These are phyloP conservation scores for Lasiosphaeria hispida DNA, from an alignment of 495 filamentous ascomycete species.

Conservation along the genomic window DNA sequence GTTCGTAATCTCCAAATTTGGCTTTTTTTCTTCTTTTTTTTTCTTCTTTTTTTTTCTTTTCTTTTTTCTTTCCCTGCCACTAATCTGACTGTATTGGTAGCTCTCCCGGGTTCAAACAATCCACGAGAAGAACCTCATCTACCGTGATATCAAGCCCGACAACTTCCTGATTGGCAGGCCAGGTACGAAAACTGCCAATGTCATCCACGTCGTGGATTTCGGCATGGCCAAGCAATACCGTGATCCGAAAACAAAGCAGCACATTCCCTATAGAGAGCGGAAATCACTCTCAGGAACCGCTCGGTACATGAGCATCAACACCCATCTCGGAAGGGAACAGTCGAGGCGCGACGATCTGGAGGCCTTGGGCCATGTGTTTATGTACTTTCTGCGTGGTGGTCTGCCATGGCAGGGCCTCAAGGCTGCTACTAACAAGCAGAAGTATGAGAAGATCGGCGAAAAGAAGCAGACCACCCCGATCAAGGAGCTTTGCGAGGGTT, in stretches of 20 bases:
- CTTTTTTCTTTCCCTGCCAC: not conserved
- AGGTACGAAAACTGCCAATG: slow-evolving; percentile 86
- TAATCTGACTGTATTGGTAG: slow-evolving; percentile 32
- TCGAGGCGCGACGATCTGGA: slow-evolving; percentile 96
- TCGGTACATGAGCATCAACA: slow-evolving; percentile 99
- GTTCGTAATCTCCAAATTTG: slow-evolving; percentile 47
- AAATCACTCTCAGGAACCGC: slow-evolving; percentile 97
- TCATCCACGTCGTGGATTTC: slow-evolving; percentile 99
- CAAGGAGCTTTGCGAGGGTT: slow-evolving; percentile 95
- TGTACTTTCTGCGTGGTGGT: slow-evolving; percentile 97
- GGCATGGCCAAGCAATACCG: slow-evolving; percentile 99
- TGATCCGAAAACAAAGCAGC: slow-evolving; percentile 98
- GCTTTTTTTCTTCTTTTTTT: too few relatives aligned
- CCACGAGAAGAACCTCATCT: slow-evolving; percentile 99
- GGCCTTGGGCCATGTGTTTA: slow-evolving; percentile 95
- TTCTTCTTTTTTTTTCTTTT: too few relatives aligned
- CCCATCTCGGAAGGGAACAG: slow-evolving; percentile 93
- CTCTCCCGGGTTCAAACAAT: slow-evolving; percentile 98
- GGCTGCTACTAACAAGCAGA: slow-evolving; percentile 99
- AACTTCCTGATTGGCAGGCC: slow-evolving; percentile 99
- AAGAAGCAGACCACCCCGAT: slow-evolving; percentile 98
- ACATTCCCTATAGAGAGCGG: slow-evolving; percentile 96
- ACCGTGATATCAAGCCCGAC: slow-evolving; percentile 98
- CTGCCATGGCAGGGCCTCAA: slow-evolving; percentile 98
- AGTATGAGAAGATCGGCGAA: slow-evolving; percentile 99